A percentile compares a stretch with the other conserved stretches of the same genome.
phyloP scores from a whole-genome alignment of 2,329 filamentous ascomycete species.

The Neofusicoccum sp. region DNA sequence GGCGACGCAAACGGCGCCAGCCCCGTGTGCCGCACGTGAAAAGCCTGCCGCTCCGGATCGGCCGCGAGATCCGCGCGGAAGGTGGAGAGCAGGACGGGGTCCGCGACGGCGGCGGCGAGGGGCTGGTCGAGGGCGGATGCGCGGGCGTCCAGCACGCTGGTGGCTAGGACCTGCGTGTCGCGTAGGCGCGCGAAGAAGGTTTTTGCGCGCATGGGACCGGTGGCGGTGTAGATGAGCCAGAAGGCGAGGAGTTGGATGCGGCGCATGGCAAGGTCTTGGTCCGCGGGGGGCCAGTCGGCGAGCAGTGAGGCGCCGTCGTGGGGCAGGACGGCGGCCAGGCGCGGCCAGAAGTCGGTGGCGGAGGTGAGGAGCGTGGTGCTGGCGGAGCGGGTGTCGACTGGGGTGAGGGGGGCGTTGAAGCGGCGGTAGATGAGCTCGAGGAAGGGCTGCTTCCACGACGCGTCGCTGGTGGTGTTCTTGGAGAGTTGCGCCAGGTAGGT shows the following conservation, averaged over 20 bases:
- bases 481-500: conserved; percentile 31
- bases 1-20: conserved; percentile 30
- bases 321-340: conserved; percentile 21
- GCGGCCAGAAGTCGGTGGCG: conserved; percentile 26
- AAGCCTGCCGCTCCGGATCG: conserved; percentile 18
- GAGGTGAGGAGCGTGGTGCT: conserved; percentile 25
- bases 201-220: conserved; percentile 33
- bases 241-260: conserved; percentile 37
- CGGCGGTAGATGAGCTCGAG: conserved; percentile 32
- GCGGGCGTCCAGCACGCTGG: conserved; percentile 26
- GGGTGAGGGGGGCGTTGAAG: conserved; percentile 33
- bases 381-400: conserved; percentile 24
- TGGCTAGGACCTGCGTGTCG: conserved; percentile 28
- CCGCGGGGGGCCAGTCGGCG: background rate
- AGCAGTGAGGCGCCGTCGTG: background rate
- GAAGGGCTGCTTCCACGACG: conserved; percentile 33
- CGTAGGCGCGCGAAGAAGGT: conserved; percentile 34
- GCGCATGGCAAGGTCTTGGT: conserved; percentile 24
- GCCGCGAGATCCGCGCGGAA: conserved; percentile 27
- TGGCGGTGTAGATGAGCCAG: conserved; percentile 36
- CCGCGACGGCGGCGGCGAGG: conserved; percentile 25
- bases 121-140: background rate
- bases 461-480: conserved; percentile 11
- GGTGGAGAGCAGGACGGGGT: conserved; percentile 30
- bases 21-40: conserved; percentile 11